phyloP scores from a whole-genome alignment of 441 rosid species.

The Aquilaria agallochum region DNA sequence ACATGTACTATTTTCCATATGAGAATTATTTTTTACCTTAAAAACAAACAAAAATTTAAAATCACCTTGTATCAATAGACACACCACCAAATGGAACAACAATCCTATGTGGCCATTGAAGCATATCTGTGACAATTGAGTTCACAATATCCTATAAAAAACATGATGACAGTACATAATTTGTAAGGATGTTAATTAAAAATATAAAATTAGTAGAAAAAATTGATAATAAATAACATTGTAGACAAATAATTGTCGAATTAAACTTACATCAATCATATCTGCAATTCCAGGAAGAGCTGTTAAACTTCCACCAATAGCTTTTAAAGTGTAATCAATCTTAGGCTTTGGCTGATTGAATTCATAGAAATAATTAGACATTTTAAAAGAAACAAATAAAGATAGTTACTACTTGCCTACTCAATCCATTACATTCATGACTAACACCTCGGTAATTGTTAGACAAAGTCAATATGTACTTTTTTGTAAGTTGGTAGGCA shows the following conservation, averaged over 20 bases:
- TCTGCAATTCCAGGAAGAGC: constrained; percentile 89
- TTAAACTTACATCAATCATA: constrained; percentile 77
- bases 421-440: not conserved
- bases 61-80: constrained; percentile 81
- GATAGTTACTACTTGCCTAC: no score
- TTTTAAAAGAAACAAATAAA: not conserved
- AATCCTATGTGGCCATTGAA: constrained; percentile 98
- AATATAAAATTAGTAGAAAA: not conserved
- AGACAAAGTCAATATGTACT: no score
- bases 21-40: no score
- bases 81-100: constrained; percentile 95
- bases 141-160: constrained; percentile 76
- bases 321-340: constrained; percentile 83
- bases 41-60: not conserved
- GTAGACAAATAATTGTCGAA: not conserved
- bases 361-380: constrained; percentile 17
- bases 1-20: no score
- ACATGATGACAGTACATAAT: not conserved
- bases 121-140: constrained; percentile 82
- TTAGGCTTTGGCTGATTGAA: constrained; percentile 76
- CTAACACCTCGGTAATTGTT: no score
- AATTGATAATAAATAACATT: not conserved
- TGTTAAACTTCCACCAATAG: constrained; percentile 90
- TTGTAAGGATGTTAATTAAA: not conserved
- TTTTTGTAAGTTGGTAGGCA: no score